phyloP scores from a whole-genome alignment of 306 rosid genomes.

The Prunus persica region DNA sequence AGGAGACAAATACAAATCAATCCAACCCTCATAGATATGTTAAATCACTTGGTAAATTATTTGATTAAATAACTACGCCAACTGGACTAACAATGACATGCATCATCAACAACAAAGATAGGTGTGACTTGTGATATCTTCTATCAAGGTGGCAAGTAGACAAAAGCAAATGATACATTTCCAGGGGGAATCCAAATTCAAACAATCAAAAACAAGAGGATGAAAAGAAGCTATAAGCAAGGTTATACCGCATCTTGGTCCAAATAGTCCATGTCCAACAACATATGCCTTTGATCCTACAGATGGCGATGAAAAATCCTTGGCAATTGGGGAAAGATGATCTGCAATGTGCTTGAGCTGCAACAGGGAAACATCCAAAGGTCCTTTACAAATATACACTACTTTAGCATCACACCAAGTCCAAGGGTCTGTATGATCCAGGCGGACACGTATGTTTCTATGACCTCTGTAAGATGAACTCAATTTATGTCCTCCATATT shows the following conservation, averaged over 20 bases:
- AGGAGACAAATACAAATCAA: too few relatives aligned
- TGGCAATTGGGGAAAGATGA: conserved; percentile 57
- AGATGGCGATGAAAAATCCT: conserved; percentile 59
- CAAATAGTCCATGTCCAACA: conserved; percentile 87
- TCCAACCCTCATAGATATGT: too few relatives aligned
- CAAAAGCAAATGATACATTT: neutral
- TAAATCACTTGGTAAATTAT: too few relatives aligned
- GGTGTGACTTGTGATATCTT: too few relatives aligned
- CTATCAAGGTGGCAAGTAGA: neutral
- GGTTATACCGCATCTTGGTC: conserved; percentile 81
- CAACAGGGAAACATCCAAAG: conserved; percentile 86
- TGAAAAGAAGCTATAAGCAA: neutral
- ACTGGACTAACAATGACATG: too few relatives aligned
- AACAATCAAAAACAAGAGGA: neutral
- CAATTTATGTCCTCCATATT: conserved; percentile 32
- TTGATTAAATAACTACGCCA: too few relatives aligned
- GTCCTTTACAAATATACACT: conserved; percentile 77
- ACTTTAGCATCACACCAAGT: conserved; percentile 82
- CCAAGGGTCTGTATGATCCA: conserved; percentile 73
- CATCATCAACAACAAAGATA: too few relatives aligned
- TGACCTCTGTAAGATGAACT: conserved; percentile 32
- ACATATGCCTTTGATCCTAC: conserved; percentile 79
- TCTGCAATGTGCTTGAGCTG: conserved; percentile 71
- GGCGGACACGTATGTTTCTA: conserved; percentile 67
- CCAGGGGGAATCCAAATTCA: neutral